phyloP scores from a whole-genome alignment of 805 yeast genomes.

The Yarrowia sp. region DNA sequence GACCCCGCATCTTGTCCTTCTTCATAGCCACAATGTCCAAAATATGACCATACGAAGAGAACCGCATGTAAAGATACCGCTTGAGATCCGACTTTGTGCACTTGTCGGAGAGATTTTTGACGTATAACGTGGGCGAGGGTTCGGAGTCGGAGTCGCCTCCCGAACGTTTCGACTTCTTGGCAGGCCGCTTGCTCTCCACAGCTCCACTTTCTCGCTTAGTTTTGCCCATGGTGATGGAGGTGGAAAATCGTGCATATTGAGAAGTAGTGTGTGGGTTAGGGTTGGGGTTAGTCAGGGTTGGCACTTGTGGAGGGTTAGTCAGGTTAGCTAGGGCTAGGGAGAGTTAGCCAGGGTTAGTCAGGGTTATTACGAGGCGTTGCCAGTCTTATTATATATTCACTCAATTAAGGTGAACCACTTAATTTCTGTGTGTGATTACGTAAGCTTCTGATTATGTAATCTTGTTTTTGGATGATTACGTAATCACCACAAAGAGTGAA shows the following conservation, averaged over 20 bases:
- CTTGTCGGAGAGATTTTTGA: conserved; percentile 52
- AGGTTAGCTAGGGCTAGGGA: too few species aligned
- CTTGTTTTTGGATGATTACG: too few species aligned
- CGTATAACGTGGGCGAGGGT: conserved; percentile 50
- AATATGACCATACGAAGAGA: conserved; percentile 52
- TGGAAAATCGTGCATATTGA: conserved; percentile 11
- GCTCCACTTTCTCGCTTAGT: background rate
- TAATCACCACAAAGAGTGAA: too few species aligned
- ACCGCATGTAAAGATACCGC: conserved; percentile 50
- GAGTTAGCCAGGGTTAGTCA: too few species aligned
- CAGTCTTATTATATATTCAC: too few species aligned
- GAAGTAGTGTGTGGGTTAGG: conserved; percentile 1
- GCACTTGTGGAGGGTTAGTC: too few species aligned
- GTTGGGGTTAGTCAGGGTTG: too few species aligned
- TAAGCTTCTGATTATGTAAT: too few species aligned
- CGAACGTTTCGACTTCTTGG: conserved; percentile 17
- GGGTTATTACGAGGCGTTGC: too few species aligned
- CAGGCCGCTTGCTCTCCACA: conserved; percentile 23
- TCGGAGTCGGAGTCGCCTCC: conserved; percentile 28
- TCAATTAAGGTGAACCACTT: too few species aligned
- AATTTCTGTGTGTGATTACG: too few species aligned
- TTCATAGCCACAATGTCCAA: conserved; percentile 51
- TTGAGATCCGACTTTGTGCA: conserved; percentile 49
- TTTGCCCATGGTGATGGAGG: conserved; percentile 17
- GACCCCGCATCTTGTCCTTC: conserved; percentile 54